Base-by-base conservation (phyloP, 1,284 basidiomycete genomes). In the Microbotryum silenes-acaulis region DNA sequence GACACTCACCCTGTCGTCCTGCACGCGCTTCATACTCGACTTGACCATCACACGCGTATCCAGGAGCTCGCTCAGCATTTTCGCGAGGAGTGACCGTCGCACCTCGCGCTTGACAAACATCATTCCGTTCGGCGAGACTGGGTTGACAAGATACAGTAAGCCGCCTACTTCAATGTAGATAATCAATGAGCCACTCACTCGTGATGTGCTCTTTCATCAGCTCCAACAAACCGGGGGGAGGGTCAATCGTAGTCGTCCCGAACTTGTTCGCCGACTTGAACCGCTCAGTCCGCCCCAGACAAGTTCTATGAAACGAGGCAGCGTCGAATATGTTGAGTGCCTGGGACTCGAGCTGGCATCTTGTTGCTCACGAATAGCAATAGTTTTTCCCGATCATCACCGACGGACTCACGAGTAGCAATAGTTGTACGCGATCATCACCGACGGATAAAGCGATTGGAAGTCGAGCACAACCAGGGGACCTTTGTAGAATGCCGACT, bases 311-410 rank as follows among this genome's bases (percentile, higher is more conserved):
- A 52, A n/a, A 8, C 3, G 8, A 64, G 49, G 48, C 21, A 46
- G 56, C 48, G 51, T 42, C 14, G 14, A 9, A 45, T 4, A 44
- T 14, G 20, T 21, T 44, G 8, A 18, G 16, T 33, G n/a, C 29
- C 16, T 14, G 27, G 51, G 16, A 31, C 16, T 18, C 16, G 1
- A 31, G 48, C 10, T 16, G 16, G 10, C 44, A 33, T 6, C 21
- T 20, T 2, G 18, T 6, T 1, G 46, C 63, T 37, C 37, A 65
- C 66, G 62, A 63, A 74, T 90, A 97, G 73, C 91, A 96, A 74
- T 92, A 91, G 74, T 97, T 97, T 78, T 97, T 94, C 7, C 92
- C 93, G 70, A 98, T 96, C 92, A 97, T 97, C 71, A 97, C 81
- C 0, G 90, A 93, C 0, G 96, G 94, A 49, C 63, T 37, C 37